These are phyloP conservation scores for Cymodocea nodosa DNA, from an alignment of 116 monocot genomes.

Conservation along the genomic window DNA sequence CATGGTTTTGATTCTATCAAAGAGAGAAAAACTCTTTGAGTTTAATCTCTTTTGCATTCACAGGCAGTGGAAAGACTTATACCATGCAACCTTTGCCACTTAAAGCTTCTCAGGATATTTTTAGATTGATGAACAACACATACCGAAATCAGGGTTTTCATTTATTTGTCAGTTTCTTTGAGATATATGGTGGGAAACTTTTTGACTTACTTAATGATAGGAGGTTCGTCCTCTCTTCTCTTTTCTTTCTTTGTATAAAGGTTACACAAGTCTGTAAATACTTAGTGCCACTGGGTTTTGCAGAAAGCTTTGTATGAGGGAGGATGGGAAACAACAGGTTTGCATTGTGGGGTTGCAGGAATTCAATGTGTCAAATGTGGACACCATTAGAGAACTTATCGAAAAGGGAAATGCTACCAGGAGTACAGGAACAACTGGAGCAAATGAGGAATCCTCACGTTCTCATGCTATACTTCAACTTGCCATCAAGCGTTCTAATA, in stretches of 20 bases:
- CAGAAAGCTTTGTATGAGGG: slow-evolving; percentile 99
- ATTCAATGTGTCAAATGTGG: slow-evolving; percentile 65
- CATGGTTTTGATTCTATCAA: not conserved
- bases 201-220: slow-evolving; percentile 92
- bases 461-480: slow-evolving; percentile 99
- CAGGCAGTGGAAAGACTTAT: slow-evolving; percentile 98
- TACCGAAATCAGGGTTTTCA: slow-evolving; percentile 87
- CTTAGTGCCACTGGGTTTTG: not conserved
- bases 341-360: slow-evolving; percentile 98
- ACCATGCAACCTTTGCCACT: slow-evolving; percentile 96
- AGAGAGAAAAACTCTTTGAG: no score
- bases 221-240: slow-evolving; percentile 33
- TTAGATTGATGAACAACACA: slow-evolving; percentile 76
- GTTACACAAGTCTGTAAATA: not conserved
- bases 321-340: slow-evolving; percentile 98
- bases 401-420: slow-evolving; percentile 94
- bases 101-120: slow-evolving; percentile 88
- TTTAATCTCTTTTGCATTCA: slow-evolving; percentile 2
- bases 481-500: slow-evolving; percentile 78
- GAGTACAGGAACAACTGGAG: slow-evolving; percentile 95
- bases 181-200: slow-evolving; percentile 98
- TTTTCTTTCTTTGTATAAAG: not conserved
- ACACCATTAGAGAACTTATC: slow-evolving; percentile 78
- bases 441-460: slow-evolving; percentile 99
- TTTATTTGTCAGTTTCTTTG: slow-evolving; percentile 95